Evolutionary conservation across 2,329 filamentous ascomycete species (phyloP), one percentile per base, ranked within the genome.

Genomic region (Chaetomiaceae sp.): DNA sequence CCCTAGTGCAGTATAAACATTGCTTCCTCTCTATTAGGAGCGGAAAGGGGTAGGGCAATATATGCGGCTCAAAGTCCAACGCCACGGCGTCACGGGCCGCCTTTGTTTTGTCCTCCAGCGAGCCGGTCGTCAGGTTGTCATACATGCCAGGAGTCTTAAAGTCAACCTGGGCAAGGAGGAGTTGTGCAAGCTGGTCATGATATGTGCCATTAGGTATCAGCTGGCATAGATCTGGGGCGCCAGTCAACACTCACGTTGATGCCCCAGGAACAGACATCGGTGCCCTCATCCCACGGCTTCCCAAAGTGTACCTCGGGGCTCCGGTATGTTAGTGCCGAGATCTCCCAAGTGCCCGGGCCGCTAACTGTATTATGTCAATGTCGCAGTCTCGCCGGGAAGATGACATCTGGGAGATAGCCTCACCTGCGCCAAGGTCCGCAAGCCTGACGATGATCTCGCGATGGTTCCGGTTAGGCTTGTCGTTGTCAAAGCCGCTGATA

Each of bases 21-120:
- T n/a, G n/a, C n/a, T n/a, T n/a, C n/a, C n/a, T n/a, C n/a, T n/a
- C n/a, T n/a, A n/a, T n/a, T n/a, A n/a, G n/a, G n/a, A n/a, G n/a
- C n/a, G n/a, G n/a, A n/a, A n/a, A n/a, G n/a, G n/a, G n/a, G n/a
- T n/a, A 26, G 9, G 43, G 37, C 17, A 40, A 10, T 6, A 37
- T 40, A 9, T 46, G 37, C 2, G 40, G 22, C n/a, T 46, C 43
- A 30, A 40, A 40, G 17, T 40, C 43, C 7, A 46, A 15, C 8
- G 43, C 37, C 14, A 46, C 15, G 19, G 30, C 20, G 30, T 46
- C 20, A 19, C 37, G 37, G 6, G 14, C 43, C 20, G 43, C 30
- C 15, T 26, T 34, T 29, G 10, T 9, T 29, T 29, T 29, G 10
- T 40, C 37, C 2, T 46, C 30, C 3, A 40, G 15, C 2, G 36